These are phyloP conservation scores for Obelidium mucronatum DNA, from an alignment of 192 early-diverging fungal genomes.

Conservation along the genomic window DNA sequence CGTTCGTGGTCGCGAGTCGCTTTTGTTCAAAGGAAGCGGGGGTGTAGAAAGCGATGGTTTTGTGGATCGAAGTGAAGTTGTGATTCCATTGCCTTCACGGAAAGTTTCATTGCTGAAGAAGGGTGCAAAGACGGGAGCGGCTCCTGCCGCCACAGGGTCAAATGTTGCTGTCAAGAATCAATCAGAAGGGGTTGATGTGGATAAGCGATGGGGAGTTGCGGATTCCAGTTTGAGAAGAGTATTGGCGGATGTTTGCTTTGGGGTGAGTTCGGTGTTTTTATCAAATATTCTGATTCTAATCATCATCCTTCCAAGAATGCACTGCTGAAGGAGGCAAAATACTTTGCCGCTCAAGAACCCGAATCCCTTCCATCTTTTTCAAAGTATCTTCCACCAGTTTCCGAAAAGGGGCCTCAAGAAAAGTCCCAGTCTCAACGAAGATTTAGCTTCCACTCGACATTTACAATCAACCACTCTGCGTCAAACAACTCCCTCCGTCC, in stretches of 20 bases:
- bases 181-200: neutral
- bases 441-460: slow-evolving; percentile 8
- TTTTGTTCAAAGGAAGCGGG: slow-evolving; percentile 35
- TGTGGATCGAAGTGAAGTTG: slow-evolving; percentile 33
- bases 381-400: slow-evolving; percentile 34
- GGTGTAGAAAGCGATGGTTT: slow-evolving; percentile 16
- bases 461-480: slow-evolving; percentile 3
- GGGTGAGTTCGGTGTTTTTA: slow-evolving; percentile 42
- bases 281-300: too few species aligned
- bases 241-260: slow-evolving; percentile 59
- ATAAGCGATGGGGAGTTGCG: slow-evolving; percentile 44
- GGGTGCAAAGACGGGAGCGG: neutral
- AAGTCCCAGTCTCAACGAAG: neutral
- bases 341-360: neutral
- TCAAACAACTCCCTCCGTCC: neutral
- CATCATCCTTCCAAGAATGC: slow-evolving; percentile 41
- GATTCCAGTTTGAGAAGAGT: slow-evolving; percentile 47
- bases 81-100: slow-evolving; percentile 1
- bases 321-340: slow-evolving; percentile 32
- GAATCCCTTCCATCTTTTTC: neutral
- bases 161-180: neutral
- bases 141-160: neutral
- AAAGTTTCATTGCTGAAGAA: neutral
- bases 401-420: neutral
- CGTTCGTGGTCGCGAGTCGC: slow-evolving; percentile 3